Evolutionary conservation across 352 stramenopile genomes (phyloP).

Genomic region (Thraustotheca clavata): DNA sequence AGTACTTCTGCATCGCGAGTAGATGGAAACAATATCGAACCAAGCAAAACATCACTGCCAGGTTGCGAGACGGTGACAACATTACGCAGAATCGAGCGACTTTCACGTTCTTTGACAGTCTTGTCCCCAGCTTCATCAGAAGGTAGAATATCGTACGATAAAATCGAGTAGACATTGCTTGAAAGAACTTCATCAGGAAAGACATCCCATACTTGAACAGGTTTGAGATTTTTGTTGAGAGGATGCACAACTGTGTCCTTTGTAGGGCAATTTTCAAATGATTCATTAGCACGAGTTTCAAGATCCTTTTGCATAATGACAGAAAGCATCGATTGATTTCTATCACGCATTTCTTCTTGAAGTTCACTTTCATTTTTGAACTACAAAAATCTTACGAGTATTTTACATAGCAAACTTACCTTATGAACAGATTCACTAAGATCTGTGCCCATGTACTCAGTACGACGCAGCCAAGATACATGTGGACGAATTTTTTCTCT

Average conservation of each 20-base stretch:
- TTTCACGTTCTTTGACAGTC: conserved; percentile 54
- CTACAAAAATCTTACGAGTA: background rate
- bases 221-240: conserved; percentile 75
- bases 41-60: conserved; percentile 49
- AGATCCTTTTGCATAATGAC: conserved; percentile 61
- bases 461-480: conserved; percentile 73
- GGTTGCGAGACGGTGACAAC: conserved; percentile 56
- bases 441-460: conserved; percentile 82
- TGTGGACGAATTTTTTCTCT: conserved; percentile 57
- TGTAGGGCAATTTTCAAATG: conserved; percentile 63
- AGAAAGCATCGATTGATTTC: conserved; percentile 67
- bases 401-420: conserved; percentile 10
- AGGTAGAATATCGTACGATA: conserved; percentile 80
- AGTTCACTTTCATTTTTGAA: conserved; percentile 84
- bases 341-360: conserved; percentile 69
- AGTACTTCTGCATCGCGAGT: background rate
- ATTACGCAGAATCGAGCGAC: conserved; percentile 58
- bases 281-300: conserved; percentile 70
- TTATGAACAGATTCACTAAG: conserved; percentile 79
- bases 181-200: conserved; percentile 68
- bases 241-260: conserved; percentile 58
- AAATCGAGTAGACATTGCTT: conserved; percentile 74
- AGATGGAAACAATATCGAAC: conserved; percentile 60
- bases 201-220: conserved; percentile 75
- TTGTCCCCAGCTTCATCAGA: conserved; percentile 74